Evolutionary conservation across 345 rosid genomes (phyloP).

Genomic region (Arabidopsis suecica): DNA sequence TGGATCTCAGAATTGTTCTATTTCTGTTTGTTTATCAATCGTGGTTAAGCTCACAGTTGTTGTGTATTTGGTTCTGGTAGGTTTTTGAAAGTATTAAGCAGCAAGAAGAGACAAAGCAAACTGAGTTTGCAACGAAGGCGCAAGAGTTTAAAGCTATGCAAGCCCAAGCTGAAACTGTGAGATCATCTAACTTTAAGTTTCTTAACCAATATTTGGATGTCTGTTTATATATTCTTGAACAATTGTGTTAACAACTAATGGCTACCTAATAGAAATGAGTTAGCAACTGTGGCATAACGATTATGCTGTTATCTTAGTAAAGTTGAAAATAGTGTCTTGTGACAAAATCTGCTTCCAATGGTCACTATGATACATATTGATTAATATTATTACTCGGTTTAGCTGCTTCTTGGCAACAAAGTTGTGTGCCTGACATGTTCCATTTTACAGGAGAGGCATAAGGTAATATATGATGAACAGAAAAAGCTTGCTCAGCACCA

Average conservation of each 20-base stretch:
- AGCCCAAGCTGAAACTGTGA: constrained; percentile 94
- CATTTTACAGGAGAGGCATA: constrained; percentile 80
- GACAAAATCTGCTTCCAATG: constrained; percentile 18
- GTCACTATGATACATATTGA: constrained; percentile 17
- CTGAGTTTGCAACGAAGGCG: constrained; percentile 63
- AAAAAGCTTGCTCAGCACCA: constrained; percentile 86
- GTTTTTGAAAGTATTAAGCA: constrained; percentile 77
- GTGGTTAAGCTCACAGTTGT: constrained; percentile 5
- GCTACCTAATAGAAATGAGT: not conserved
- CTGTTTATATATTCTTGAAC: not conserved
- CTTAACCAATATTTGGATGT: not conserved
- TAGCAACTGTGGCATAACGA: not conserved
- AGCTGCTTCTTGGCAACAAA: constrained; percentile 11
- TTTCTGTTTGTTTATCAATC: constrained; percentile 4
- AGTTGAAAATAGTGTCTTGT: constrained; percentile 8
- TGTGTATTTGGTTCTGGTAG: constrained; percentile 47
- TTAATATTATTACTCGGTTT: constrained; percentile 13
- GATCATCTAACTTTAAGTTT: constrained; percentile 27
- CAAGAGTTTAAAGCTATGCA: constrained; percentile 87
- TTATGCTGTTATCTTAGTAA: not conserved
- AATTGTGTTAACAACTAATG: constrained; percentile 14
- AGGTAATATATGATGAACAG: constrained; percentile 91
- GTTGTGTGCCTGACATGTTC: constrained; percentile 32
- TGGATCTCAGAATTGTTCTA: constrained; percentile 3
- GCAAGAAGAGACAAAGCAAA: constrained; percentile 81